Conservation (phyloP, 352 stramenopile species). For the Phytophthora lateralis region DNA sequence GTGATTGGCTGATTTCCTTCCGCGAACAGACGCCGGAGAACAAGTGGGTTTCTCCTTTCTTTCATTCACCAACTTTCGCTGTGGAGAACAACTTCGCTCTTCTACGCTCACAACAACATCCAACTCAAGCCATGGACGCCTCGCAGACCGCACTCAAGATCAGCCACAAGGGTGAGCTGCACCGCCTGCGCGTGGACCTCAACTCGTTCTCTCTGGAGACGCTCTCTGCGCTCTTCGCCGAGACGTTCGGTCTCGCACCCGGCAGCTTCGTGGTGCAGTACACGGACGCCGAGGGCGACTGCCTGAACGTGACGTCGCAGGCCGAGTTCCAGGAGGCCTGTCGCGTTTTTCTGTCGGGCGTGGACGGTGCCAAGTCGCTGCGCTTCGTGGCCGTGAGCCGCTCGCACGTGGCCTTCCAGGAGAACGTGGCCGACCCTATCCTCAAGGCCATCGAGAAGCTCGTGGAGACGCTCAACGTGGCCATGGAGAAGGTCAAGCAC, state of each 20-base stretch:
- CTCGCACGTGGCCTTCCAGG: constrained; percentile 70
- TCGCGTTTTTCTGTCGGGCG: constrained; percentile 50
- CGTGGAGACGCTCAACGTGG: constrained; percentile 73
- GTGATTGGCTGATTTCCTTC: constrained; percentile 19
- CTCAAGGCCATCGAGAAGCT: constrained; percentile 85
- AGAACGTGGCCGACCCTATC: constrained; percentile 80
- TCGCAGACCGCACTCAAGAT: constrained; percentile 80
- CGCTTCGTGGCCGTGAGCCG: constrained; percentile 72
- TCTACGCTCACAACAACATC: constrained; percentile 1
- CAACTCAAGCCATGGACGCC: constrained; percentile 40
- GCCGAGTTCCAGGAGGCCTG: constrained; percentile 71
- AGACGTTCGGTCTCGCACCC: constrained; percentile 60
- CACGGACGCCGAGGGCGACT: constrained; percentile 76
- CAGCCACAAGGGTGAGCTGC: constrained; percentile 83
- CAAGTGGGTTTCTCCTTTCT: constrained; percentile 14
- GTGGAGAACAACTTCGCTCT: constrained; percentile 10
- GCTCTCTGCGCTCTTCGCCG: constrained; percentile 58
- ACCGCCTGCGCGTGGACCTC: constrained; percentile 79
- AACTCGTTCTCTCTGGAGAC: constrained; percentile 46
- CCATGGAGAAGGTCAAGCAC: constrained; percentile 87
- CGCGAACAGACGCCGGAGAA: constrained; percentile 34
- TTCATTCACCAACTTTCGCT: constrained; percentile 43
- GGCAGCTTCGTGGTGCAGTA: constrained; percentile 79
- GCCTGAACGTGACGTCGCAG: constrained; percentile 73
- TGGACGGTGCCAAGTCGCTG: constrained; percentile 52